Evolutionary conservation across 163 green algal species (phyloP).

Genomic region (Chlorella variabilis): DNA sequence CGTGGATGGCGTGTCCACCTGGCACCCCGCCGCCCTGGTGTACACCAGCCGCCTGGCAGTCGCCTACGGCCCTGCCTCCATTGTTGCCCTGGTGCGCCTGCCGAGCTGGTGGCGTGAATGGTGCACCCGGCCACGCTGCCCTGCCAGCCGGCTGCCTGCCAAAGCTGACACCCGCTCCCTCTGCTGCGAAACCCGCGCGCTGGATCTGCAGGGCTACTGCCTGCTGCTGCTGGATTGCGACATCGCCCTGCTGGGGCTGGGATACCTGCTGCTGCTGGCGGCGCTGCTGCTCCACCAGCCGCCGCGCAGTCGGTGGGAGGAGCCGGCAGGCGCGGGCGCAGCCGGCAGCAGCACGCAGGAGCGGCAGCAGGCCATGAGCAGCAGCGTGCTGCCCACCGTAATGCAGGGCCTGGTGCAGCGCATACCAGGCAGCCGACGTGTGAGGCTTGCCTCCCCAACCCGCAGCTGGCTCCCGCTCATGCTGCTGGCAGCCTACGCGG

Average conservation of each 20-base stretch:
- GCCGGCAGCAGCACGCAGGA: neutral
- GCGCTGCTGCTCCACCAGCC: conserved; percentile 47
- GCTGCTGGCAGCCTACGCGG: conserved; percentile 48
- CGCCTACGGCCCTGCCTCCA: conserved; percentile 17
- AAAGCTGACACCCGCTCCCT: no score
- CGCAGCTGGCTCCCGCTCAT: conserved; percentile 54
- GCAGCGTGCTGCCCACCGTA: neutral
- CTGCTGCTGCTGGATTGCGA: conserved; percentile 50
- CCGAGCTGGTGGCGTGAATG: neutral
- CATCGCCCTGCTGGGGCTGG: conserved; percentile 49
- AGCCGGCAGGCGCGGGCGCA: neutral
- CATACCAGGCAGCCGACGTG: neutral
- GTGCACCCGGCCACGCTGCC: no score
- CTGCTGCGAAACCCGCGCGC: no score
- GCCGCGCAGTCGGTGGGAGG: conserved; percentile 9
- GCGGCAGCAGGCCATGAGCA: neutral
- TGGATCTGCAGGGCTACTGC: conserved; percentile 52
- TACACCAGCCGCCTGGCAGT: neutral
- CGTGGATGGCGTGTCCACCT: conserved; percentile 20
- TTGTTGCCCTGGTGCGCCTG: neutral
- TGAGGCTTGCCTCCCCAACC: neutral
- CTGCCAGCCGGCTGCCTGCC: no score
- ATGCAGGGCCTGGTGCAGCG: neutral
- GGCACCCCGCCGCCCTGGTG: neutral
- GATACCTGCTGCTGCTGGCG: conserved; percentile 52